Percentiles rank a stretch among this genome's conserved stretches.
phyloP scores from a whole-genome alignment of 495 filamentous ascomycete species.

The Amniculicola lignicola region DNA sequence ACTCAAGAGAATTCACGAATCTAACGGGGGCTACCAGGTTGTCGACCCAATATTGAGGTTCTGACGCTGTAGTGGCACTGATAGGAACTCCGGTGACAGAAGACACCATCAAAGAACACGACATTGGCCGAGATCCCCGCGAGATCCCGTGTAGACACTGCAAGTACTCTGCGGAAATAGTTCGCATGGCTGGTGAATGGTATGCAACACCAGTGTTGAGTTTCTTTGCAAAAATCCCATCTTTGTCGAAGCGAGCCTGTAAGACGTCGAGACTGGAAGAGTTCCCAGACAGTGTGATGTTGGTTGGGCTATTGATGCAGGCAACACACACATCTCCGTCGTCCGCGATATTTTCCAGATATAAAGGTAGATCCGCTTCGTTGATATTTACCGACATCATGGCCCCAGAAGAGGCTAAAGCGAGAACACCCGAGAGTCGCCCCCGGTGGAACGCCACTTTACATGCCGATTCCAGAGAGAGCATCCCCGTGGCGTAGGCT shows the following conservation, averaged over 20 bases:
- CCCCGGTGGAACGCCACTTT: conserved; percentile 43
- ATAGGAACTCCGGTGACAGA: neutral
- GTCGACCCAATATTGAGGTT: conserved; percentile 46
- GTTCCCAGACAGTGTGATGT: conserved; percentile 42
- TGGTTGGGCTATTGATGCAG: conserved; percentile 40
- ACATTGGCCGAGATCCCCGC: conserved; percentile 7
- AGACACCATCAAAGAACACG: conserved; percentile 38
- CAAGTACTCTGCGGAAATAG: conserved; percentile 46
- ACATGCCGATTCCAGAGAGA: conserved; percentile 48
- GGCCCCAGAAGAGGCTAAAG: conserved; percentile 10
- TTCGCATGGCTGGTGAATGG: conserved; percentile 60
- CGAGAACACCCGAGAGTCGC: conserved; percentile 1
- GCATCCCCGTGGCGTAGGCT: conserved; percentile 55
- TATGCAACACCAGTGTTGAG: conserved; percentile 54
- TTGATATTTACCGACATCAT: conserved; percentile 33
- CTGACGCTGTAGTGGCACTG: too few relatives aligned
- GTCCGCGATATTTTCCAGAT: neutral
- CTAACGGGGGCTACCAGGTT: conserved; percentile 48
- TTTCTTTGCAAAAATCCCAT: conserved; percentile 45
- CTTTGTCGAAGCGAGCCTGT: conserved; percentile 31
- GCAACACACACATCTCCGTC: conserved; percentile 5
- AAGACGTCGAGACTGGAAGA: conserved; percentile 42
- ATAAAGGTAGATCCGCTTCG: neutral
- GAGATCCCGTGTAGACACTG: conserved; percentile 22
- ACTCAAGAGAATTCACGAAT: conserved; percentile 39